These are phyloP conservation scores for Monarda citriodora DNA, from an alignment of 305 asterid genomes.

Conservation along the genomic window DNA sequence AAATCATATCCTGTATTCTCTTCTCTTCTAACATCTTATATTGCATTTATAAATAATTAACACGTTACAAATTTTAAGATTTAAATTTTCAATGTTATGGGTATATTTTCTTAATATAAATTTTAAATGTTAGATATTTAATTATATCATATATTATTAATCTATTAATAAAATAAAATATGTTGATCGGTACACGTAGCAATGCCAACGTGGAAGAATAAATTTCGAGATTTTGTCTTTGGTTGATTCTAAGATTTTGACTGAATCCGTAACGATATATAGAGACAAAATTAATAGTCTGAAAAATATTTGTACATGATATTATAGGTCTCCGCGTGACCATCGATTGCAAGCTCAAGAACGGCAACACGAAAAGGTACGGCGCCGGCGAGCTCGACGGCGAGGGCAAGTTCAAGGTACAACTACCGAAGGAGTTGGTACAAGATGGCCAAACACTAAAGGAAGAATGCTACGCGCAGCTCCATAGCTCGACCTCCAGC, in stretches of 20 bases:
- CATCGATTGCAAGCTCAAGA: constrained; percentile 48
- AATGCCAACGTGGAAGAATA: background rate
- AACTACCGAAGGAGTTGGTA: constrained; percentile 42
- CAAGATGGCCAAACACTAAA: constrained; percentile 27
- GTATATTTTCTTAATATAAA: too few relatives aligned
- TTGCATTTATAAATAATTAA: too few relatives aligned
- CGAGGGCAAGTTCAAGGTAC: constrained; percentile 63
- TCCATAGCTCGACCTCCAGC: constrained; percentile 62
- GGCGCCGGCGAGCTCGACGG: constrained; percentile 46
- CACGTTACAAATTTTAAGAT: too few relatives aligned
- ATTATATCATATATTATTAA: too few relatives aligned
- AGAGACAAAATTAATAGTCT: too few relatives aligned
- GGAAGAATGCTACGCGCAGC: constrained; percentile 80
- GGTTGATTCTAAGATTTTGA: background rate
- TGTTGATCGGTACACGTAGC: background rate
- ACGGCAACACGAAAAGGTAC: constrained; percentile 41
- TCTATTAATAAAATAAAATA: too few relatives aligned
- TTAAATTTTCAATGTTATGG: too few relatives aligned
- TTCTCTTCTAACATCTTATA: too few relatives aligned
- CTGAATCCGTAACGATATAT: too few relatives aligned
- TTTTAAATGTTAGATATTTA: too few relatives aligned
- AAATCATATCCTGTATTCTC: too few relatives aligned
- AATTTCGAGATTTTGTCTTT: background rate
- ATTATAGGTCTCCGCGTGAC: constrained; percentile 49
- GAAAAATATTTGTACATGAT: background rate